phyloP scores from a whole-genome alignment of 768 basidiomycete genomes.

The Suillus americanus region DNA sequence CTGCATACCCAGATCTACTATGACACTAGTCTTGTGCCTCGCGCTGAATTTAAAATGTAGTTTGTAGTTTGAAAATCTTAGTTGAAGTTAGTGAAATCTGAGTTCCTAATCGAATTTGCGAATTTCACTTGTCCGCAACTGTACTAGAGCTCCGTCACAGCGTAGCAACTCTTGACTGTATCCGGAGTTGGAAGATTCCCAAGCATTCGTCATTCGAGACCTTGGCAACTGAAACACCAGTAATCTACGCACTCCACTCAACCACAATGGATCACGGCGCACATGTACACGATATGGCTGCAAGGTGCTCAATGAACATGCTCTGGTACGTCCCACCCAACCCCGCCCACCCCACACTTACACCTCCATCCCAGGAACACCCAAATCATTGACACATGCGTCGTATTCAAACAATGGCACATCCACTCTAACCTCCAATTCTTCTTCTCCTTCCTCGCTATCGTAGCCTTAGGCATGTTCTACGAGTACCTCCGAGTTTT shows the following conservation, averaged over 20 bases:
- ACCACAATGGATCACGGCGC: conserved; percentile 42
- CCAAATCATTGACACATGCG: conserved; percentile 74
- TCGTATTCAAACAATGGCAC: conserved; percentile 82
- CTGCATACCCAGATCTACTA: background rate
- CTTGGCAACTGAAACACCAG: background rate
- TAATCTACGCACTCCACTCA: background rate
- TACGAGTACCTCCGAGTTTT: conserved; percentile 79
- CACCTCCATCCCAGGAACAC: conserved; percentile 48
- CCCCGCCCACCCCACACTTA: background rate
- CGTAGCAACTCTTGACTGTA: too few relatives aligned
- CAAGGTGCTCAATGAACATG: conserved; percentile 76
- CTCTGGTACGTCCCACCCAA: conserved; percentile 52
- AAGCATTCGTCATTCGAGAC: background rate
- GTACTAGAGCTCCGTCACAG: too few relatives aligned
- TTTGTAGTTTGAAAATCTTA: too few relatives aligned
- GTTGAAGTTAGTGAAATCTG: too few relatives aligned
- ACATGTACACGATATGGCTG: conserved; percentile 50
- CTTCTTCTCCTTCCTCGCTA: conserved; percentile 60
- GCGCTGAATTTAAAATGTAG: background rate
- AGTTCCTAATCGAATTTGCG: too few relatives aligned
- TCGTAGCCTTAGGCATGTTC: conserved; percentile 66
- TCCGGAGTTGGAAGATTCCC: too few relatives aligned
- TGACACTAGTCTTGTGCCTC: background rate
- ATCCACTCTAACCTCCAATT: conserved; percentile 57
- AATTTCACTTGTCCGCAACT: too few relatives aligned